Conservation (phyloP, 2,329 filamentous ascomycete genomes). For the Verruconis gallopava region DNA sequence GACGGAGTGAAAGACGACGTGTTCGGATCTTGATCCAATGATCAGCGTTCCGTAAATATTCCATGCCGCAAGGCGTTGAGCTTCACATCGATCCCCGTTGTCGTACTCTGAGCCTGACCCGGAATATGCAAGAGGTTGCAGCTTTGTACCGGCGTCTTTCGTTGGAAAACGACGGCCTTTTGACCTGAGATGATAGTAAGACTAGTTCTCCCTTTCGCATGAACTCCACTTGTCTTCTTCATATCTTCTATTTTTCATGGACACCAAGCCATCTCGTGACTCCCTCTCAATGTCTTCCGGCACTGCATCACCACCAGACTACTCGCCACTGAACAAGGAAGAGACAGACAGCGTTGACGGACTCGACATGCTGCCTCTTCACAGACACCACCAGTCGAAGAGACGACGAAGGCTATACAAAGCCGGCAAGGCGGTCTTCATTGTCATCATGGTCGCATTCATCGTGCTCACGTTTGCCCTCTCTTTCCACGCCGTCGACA, state of each 20-base stretch:
- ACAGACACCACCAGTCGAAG: background rate
- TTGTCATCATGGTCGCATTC: background rate
- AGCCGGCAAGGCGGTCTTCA: slow-evolving; percentile 3
- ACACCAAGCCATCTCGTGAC: background rate
- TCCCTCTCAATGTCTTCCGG: slow-evolving; percentile 4
- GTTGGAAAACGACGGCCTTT: background rate
- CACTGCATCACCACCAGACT: slow-evolving; percentile 3
- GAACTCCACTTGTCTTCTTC: background rate
- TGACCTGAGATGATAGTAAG: background rate
- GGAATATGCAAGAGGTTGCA: no score
- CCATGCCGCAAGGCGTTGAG: no score
- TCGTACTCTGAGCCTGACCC: no score
- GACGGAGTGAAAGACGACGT: no score
- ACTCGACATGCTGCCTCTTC: slow-evolving; percentile 9
- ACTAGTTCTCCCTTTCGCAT: background rate
- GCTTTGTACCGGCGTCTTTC: no score
- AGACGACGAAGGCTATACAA: background rate
- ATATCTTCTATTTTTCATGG: background rate
- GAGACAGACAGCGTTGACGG: slow-evolving; percentile 7
- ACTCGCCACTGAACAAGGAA: slow-evolving; percentile 9
- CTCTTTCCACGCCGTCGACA: slow-evolving; percentile 7
- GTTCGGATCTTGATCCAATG: no score
- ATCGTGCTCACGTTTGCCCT: slow-evolving; percentile 9
- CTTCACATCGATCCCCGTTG: no score
- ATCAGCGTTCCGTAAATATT: no score